Percentiles rank a stretch among this genome's conserved stretches.
Evolutionary conservation across 768 basidiomycete genomes (phyloP).

Genomic region (Mycena venus): DNA sequence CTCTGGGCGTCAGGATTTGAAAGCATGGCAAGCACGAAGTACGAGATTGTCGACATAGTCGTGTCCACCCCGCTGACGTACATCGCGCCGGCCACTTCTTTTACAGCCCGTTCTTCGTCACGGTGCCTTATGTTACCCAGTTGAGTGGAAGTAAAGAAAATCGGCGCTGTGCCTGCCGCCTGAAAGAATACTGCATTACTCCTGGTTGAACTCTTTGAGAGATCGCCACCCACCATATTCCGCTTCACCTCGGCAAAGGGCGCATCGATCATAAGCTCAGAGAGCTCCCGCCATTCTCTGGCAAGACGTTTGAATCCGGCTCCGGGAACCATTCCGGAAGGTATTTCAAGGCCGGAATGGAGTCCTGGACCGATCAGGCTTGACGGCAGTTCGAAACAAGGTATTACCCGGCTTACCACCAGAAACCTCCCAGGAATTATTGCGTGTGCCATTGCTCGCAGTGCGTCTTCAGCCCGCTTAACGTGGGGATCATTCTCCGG

Average conservation of each 20-base stretch:
- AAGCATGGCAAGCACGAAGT: constrained; percentile 49
- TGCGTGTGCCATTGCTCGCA: constrained; percentile 37
- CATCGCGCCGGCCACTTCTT: neutral
- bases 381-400: neutral
- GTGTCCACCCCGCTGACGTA: constrained; percentile 37
- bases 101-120: neutral
- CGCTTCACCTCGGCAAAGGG: constrained; percentile 50
- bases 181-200: no score
- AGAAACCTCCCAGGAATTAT: constrained; percentile 45
- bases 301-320: constrained; percentile 54
- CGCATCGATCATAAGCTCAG: constrained; percentile 48
- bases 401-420: constrained; percentile 34
- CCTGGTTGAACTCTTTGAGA: neutral
- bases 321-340: constrained; percentile 49
- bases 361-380: constrained; percentile 10
- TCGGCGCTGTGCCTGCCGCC: neutral
- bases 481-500: constrained; percentile 48
- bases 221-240: constrained; percentile 44
- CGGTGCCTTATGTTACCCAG: neutral
- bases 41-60: constrained; percentile 42
- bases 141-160: neutral
- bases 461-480: constrained; percentile 38
- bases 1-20: constrained; percentile 45
- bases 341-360: no score
- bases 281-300: constrained; percentile 49